Base-by-base conservation (phyloP, 2,329 filamentous ascomycete genomes). In the Ophiocordyceps camponoti-saundersi region DNA sequence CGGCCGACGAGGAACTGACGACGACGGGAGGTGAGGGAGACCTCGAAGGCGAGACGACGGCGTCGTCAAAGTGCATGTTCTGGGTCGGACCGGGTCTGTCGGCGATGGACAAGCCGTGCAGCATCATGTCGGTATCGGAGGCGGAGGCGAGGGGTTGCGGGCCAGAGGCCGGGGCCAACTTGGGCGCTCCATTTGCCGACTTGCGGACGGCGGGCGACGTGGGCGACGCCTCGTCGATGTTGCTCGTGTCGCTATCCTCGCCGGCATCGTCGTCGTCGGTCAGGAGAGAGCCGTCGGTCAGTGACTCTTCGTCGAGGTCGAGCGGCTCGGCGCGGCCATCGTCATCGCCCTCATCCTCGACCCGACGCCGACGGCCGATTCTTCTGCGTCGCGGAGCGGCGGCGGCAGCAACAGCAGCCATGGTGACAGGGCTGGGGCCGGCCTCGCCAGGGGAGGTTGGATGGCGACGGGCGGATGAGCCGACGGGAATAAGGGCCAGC, bases 341-440 rank as follows among this genome's bases (percentile, higher is more conserved):
- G 53, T 84, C 81, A 56, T 84, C 81, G 54, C 73, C 80, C 59
- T 85, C 80, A 57, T 85, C 80, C 62, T 80, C 79, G 53, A 79
- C 72, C 55, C 80, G 76, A 60, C 81, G 78, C 57, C 80, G 76
- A 55, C 77, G 77, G 59, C 78, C 77, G 62, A 82, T 74, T 64
- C 79, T 80, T 65, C 74, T 80, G 62, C 78, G 75, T 59, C 76
- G 73, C 57, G 72, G 61, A 49, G 53, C 57, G 49, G 54, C 26
- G 26, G 26, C 57, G 49, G 54, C 13, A 40, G 36, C 36, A 40
- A 40, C 36, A 40, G 36, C 56, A 59, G 62, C 58, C 61, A 63
- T 64, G 53, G 44, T 56, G 56, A 52, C 53, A 51, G 50, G 50
- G 21, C 47, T 43, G 41, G 22, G 22, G 45, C 44, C 44, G 48